Conservation (phyloP, 768 basidiomycete species). For the Exidia glandulosa region DNA sequence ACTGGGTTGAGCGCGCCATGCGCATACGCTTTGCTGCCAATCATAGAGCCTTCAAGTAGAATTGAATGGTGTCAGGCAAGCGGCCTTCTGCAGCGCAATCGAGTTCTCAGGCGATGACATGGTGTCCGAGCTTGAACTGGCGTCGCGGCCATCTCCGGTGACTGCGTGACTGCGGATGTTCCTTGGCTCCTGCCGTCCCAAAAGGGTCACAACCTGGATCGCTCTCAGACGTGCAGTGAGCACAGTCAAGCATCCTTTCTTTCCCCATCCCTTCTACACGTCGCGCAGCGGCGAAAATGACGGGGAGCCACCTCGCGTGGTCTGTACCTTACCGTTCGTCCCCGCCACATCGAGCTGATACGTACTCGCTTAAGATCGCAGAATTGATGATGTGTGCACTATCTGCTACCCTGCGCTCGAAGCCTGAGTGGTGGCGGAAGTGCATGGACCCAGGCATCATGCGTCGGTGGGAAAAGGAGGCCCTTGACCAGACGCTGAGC, state of each 20-base stretch:
- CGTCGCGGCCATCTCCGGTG: no score
- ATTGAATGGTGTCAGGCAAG: no score
- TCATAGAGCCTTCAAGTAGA: no score
- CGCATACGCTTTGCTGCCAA: no score
- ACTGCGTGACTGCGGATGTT: no score
- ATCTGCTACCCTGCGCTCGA: background rate
- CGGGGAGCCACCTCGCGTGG: background rate
- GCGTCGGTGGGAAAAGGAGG: background rate
- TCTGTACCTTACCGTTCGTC: background rate
- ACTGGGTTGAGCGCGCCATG: no score
- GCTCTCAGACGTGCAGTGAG: no score
- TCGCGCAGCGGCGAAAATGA: background rate
- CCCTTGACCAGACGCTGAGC: constrained; percentile 1
- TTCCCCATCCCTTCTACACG: background rate
- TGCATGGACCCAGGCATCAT: background rate
- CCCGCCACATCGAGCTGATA: background rate
- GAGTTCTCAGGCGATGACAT: no score
- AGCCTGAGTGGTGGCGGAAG: background rate
- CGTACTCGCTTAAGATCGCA: background rate
- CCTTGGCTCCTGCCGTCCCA: no score
- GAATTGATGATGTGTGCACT: background rate
- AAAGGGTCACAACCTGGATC: no score
- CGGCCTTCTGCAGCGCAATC: no score
- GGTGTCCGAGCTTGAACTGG: no score
- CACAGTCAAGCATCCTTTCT: background rate